These are phyloP conservation scores for Benincasa hispida DNA, from an alignment of 306 rosid species.

Conservation along the genomic window DNA sequence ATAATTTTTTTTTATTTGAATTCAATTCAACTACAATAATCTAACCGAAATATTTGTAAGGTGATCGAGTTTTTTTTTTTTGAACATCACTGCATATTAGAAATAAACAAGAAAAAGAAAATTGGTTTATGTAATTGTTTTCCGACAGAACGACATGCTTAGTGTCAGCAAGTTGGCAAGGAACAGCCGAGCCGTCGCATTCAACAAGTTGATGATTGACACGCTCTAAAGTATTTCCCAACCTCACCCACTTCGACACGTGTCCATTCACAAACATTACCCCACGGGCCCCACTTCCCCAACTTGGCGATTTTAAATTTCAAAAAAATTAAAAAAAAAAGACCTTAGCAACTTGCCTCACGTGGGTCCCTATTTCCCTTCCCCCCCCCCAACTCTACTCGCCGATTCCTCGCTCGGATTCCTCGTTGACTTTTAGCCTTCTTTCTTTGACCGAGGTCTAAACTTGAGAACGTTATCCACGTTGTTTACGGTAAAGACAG, in stretches of 20 bases:
- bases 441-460: neutral
- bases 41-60: no score
- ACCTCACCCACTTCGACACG: conserved; percentile 4
- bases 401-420: neutral
- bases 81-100: no score
- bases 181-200: conserved; percentile 13
- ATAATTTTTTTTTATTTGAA: no score
- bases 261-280: neutral
- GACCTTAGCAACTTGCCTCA: neutral
- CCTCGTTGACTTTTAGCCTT: neutral
- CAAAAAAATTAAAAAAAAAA: neutral
- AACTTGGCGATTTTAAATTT: neutral
- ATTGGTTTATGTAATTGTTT: neutral
- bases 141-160: conserved; percentile 5
- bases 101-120: neutral
- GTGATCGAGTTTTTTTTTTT: no score
- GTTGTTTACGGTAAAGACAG: neutral
- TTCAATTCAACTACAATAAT: no score
- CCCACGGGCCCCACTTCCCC: neutral
- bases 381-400: neutral
- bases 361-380: neutral
- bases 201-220: conserved; percentile 6
- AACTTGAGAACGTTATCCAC: neutral
- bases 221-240: neutral
- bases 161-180: conserved; percentile 10